Percentiles rank a stretch among this genome's conserved stretches.
Conservation (phyloP, 1,284 basidiomycete genomes). For the Ustilago nuda region DNA sequence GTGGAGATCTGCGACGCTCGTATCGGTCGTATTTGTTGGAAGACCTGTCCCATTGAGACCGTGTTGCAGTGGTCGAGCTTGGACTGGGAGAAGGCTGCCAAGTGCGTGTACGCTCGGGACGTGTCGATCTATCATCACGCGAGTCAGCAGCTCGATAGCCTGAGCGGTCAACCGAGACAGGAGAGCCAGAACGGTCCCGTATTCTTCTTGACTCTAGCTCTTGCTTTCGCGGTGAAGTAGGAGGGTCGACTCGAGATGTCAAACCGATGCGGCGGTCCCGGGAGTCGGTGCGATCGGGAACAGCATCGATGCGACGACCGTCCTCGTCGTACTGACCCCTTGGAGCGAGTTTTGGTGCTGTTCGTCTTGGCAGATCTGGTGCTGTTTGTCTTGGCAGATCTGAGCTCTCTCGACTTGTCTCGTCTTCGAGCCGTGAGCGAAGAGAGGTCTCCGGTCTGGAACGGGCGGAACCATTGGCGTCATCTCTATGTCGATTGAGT, state of each 20-base stretch:
- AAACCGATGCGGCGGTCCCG: conserved; percentile 7
- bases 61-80: background rate
- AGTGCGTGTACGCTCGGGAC: conserved; percentile 21
- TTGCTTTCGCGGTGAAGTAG: conserved; percentile 27
- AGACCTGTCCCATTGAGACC: conserved; percentile 8
- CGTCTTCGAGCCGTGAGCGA: conserved; percentile 23
- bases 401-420: background rate
- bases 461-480: conserved; percentile 20
- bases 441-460: conserved; percentile 15
- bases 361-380: conserved; percentile 10
- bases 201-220: conserved; percentile 9
- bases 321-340: conserved; percentile 36
- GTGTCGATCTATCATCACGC: conserved; percentile 9
- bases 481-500: conserved; percentile 22
- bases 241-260: conserved; percentile 15
- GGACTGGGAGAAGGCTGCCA: conserved; percentile 31
- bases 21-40: conserved; percentile 16
- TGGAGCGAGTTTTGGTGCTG: conserved; percentile 31
- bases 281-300: background rate
- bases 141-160: conserved; percentile 13
- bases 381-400: conserved; percentile 11
- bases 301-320: conserved; percentile 34
- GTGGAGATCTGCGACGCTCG: conserved; percentile 27
- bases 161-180: conserved; percentile 2
- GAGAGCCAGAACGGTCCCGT: conserved; percentile 29